Percentiles rank a stretch among this genome's conserved stretches.
These are phyloP conservation scores for Monosporascus sp. DNA, from an alignment of 2,329 filamentous ascomycete species.

Conservation along the genomic window DNA sequence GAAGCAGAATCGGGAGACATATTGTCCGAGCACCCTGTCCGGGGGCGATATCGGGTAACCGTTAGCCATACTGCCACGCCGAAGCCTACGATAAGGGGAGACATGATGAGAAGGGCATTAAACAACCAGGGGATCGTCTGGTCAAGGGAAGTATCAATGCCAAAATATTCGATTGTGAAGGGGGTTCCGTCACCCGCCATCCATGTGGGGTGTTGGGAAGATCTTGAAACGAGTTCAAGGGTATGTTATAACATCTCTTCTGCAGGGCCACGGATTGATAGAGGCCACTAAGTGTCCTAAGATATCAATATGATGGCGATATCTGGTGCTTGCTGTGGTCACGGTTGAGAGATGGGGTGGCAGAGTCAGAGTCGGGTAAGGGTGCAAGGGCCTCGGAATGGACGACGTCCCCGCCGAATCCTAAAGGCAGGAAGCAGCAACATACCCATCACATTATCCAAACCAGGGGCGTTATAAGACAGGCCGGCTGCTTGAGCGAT, in stretches of 20 bases:
- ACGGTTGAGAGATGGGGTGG: background rate
- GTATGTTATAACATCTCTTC: too few relatives aligned
- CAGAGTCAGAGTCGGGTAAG: background rate
- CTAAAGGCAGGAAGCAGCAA: constrained; percentile 2
- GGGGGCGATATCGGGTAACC: constrained; percentile 14
- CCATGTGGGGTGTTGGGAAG: background rate
- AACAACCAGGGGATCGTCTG: background rate
- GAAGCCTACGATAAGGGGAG: constrained; percentile 12
- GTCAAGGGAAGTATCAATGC: background rate
- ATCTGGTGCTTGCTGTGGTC: background rate
- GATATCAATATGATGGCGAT: background rate
- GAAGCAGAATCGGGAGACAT: constrained; percentile 74
- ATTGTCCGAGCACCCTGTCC: constrained; percentile 39
- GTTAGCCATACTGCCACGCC: constrained; percentile 26
- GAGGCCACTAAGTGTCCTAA: background rate
- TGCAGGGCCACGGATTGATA: too few relatives aligned
- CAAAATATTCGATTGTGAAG: background rate
- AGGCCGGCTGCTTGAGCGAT: constrained; percentile 14
- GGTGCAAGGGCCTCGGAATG: background rate
- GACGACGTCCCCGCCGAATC: background rate
- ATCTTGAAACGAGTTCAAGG: too few relatives aligned
- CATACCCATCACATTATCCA: constrained; percentile 25
- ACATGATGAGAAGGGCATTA: constrained; percentile 12
- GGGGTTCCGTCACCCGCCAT: background rate
- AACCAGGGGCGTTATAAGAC: constrained; percentile 4